Percentiles rank a stretch among this genome's conserved stretches.
These are phyloP conservation scores for Hymenoscyphus albidus DNA, from an alignment of 2,329 filamentous ascomycete species.

Conservation along the genomic window DNA sequence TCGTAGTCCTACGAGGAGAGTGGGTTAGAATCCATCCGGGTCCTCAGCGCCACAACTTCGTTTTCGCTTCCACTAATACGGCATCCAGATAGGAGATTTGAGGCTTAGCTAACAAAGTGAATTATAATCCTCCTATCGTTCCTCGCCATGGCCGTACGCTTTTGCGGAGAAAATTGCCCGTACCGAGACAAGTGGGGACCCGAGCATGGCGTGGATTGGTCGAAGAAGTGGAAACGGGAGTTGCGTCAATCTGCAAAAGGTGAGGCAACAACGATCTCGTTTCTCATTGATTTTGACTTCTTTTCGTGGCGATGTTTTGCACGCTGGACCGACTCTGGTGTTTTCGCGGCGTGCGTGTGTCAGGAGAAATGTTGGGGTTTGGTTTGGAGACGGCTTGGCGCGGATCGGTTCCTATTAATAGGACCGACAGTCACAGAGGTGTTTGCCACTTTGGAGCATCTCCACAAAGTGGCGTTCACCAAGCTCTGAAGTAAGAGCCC, in stretches of 20 bases:
- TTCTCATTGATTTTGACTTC: background rate
- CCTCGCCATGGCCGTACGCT: constrained; percentile 32
- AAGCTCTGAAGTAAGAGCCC: background rate
- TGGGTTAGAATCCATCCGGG: background rate
- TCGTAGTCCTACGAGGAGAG: constrained; percentile 61
- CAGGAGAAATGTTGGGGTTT: background rate
- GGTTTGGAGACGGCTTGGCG: no score
- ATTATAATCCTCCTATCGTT: constrained; percentile 68
- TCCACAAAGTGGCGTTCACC: background rate
- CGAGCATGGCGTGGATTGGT: background rate
- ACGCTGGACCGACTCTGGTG: no score
- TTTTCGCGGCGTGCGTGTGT: no score
- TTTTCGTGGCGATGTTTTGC: background rate
- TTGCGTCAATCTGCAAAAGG: background rate
- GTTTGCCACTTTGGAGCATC: no score
- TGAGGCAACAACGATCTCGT: background rate
- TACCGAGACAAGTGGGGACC: background rate
- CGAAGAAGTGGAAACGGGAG: background rate
- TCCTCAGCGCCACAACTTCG: constrained; percentile 5
- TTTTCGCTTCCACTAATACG: background rate
- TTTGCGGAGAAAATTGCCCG: background rate
- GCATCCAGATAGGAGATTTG: background rate
- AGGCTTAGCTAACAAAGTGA: constrained; percentile 61
- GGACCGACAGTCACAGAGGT: background rate
- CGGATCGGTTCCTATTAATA: background rate